These are phyloP conservation scores for Trichosporon inkin DNA, from an alignment of 1,284 basidiomycete genomes.

Conservation along the genomic window DNA sequence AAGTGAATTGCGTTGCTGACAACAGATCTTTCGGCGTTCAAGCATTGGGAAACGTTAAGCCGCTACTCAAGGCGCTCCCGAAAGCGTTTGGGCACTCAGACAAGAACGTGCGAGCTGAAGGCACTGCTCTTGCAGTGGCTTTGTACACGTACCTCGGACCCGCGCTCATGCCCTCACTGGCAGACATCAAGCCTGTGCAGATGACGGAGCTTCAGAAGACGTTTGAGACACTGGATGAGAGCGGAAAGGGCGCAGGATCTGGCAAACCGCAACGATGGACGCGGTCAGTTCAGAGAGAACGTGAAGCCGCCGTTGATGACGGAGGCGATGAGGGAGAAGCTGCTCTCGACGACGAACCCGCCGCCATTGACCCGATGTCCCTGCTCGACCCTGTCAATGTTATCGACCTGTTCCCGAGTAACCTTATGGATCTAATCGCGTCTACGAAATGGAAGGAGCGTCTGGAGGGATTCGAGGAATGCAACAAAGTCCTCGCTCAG, in stretches of 20 bases:
- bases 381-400: constrained; percentile 81
- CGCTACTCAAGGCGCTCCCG: constrained; percentile 77
- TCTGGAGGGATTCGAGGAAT: constrained; percentile 83
- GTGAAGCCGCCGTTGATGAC: constrained; percentile 55
- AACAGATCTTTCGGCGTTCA: constrained; percentile 75
- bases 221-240: constrained; percentile 78
- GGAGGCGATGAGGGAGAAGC: constrained; percentile 46
- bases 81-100: constrained; percentile 95
- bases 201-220: constrained; percentile 90
- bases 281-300: constrained; percentile 69
- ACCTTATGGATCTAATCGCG: constrained; percentile 66
- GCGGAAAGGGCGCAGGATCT: constrained; percentile 74
- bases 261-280: constrained; percentile 77
- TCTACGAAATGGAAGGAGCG: constrained; percentile 99
- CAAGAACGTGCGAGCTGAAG: constrained; percentile 93
- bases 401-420: constrained; percentile 66
- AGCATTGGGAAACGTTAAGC: constrained; percentile 66
- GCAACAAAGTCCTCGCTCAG: constrained; percentile 65
- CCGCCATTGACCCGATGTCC: constrained; percentile 68
- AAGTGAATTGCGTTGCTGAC: neutral
- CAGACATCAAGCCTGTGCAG: constrained; percentile 97
- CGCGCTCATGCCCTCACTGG: constrained; percentile 77
- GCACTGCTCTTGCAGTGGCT: constrained; percentile 67
- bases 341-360: constrained; percentile 46
- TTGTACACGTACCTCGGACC: constrained; percentile 87